Evolutionary conservation across 2,329 filamentous ascomycete species (phyloP), one percentile per base, ranked within the genome.

Genomic region (Curvularia spicifera): DNA sequence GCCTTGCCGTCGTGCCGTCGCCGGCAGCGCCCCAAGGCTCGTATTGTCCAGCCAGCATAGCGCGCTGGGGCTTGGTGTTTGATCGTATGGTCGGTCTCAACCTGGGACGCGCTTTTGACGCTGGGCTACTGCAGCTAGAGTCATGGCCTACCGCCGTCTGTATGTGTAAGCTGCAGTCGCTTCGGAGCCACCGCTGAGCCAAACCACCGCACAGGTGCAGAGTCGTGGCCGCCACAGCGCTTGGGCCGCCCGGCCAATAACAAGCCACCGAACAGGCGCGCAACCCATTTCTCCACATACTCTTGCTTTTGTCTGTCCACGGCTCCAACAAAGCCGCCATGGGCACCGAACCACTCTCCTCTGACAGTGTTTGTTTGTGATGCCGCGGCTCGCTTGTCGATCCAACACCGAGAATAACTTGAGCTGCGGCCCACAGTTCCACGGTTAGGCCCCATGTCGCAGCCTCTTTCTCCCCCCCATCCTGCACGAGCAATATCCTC

Each of bases 111-210:
- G 37, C 42, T 45, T 26, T 49, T 47, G 57, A 59, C 53, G 57
- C 57, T 49, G 43, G 42, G 57, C 57, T 59, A 59, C 57, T 59
- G 57, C 56, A 59, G 47, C 56, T 51, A 59, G 33, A 51, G 43
- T 59, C 52, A 59, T 53, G 56, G 31, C 20, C 35, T 29, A 43
- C 49, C 52, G 33, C 29, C 29, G 33, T 35, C 12, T 35, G 33
- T n/a, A 35, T 35, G 12, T 35, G 33, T 35, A 12, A 15, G 35
- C 46, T 55, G 56, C 51, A 58, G 50, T 46, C 26, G 51, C 55
- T 49, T 54, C 44, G 52, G 46, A 42, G 40, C 39, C 39, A 20
- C 39, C 45, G 26, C 43, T 31, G 45, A 54, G 49, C 56, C 56
- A 55, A 50, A 55, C 51, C 33, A 54, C 40, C 33, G 18, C 43